Percentiles rank a stretch among this genome's conserved stretches.
phyloP scores from a whole-genome alignment of 2,329 filamentous ascomycete species.

The Hypoxylon sp. region DNA sequence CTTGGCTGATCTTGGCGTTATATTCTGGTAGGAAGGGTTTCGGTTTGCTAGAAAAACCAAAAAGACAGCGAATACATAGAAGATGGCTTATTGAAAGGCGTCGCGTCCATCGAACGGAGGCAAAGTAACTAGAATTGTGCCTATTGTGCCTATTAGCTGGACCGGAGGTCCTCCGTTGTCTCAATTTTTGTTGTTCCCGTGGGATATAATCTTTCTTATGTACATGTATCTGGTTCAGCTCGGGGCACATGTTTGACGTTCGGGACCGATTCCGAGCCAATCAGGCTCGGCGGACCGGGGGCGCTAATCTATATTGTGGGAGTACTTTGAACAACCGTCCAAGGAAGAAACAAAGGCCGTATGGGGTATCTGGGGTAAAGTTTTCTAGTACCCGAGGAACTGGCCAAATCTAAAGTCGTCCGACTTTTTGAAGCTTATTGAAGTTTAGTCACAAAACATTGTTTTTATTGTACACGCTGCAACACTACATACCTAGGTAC shows the following conservation, averaged over 20 bases:
- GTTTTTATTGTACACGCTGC: no score
- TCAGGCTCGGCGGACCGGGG: no score
- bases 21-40: neutral
- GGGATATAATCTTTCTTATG: neutral
- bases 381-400: neutral
- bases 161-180: constrained; percentile 16
- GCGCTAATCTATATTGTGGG: neutral
- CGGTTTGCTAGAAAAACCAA: neutral
- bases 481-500: no score
- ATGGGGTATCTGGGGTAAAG: neutral
- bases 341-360: neutral
- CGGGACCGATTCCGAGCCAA: neutral
- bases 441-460: neutral
- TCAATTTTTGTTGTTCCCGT: neutral
- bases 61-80: no score
- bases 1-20: neutral
- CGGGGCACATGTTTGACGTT: neutral
- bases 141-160: constrained; percentile 16
- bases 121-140: constrained; percentile 2
- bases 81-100: neutral
- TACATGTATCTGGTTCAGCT: constrained; percentile 12
- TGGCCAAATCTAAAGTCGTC: neutral
- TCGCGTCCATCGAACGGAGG: neutral
- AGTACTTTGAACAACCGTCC: neutral
- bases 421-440: neutral